A percentile compares a stretch with the other conserved stretches of the same genome.
phyloP scores from a whole-genome alignment of 805 yeast species.

The Starmerella geochares region DNA sequence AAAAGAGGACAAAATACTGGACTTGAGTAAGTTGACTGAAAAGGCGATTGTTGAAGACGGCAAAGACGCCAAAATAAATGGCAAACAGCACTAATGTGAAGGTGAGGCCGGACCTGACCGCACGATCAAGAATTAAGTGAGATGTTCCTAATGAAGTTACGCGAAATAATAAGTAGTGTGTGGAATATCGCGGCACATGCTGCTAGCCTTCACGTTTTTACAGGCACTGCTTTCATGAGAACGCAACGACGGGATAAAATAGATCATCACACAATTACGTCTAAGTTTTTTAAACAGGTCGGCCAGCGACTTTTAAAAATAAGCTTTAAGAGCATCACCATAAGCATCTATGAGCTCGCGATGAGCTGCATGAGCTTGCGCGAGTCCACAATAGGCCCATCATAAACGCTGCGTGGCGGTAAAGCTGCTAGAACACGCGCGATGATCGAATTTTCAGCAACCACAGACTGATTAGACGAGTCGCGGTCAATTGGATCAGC shows the following conservation, averaged over 20 bases:
- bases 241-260: background rate
- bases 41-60: too few species aligned
- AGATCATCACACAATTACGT: background rate
- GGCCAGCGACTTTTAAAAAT: background rate
- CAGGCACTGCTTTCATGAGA: too few species aligned
- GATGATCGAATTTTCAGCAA: constrained; percentile 5
- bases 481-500: background rate
- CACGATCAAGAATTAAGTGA: too few species aligned
- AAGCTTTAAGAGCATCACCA: too few species aligned
- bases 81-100: background rate
- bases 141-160: too few species aligned
- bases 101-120: too few species aligned
- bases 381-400: constrained; percentile 23
- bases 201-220: too few species aligned
- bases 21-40: background rate
- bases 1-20: background rate
- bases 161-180: too few species aligned
- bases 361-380: constrained; percentile 19
- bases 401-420: constrained; percentile 22
- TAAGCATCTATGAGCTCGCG: background rate
- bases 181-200: too few species aligned
- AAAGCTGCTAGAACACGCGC: constrained; percentile 14
- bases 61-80: background rate
- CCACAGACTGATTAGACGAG: background rate
- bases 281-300: background rate